A percentile compares a stretch with the other conserved stretches of the same genome.
phyloP scores from a whole-genome alignment of 140 eudicot genomes.

The Bidens hawaiensis region DNA sequence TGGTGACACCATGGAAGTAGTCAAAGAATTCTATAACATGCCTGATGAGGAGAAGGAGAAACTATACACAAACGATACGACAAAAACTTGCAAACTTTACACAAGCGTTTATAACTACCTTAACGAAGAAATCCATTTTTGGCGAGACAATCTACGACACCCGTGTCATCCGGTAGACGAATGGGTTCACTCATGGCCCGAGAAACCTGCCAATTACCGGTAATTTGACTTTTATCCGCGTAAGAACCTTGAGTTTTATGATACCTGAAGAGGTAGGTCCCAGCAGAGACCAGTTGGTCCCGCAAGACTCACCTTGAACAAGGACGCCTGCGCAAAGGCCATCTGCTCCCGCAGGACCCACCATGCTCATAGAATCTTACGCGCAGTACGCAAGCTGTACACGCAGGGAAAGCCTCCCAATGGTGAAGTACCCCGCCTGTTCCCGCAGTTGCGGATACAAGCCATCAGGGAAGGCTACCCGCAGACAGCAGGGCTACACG shows the following conservation, averaged over 20 bases:
- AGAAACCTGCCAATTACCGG: conserved; percentile 33
- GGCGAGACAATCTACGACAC: conserved; percentile 41
- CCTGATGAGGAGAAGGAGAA: conserved; percentile 30
- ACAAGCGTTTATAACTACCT: conserved; percentile 17
- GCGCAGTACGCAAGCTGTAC: too few relatives aligned
- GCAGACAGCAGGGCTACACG: too few relatives aligned
- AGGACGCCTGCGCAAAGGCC: too few relatives aligned
- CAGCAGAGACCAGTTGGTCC: too few relatives aligned
- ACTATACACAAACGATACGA: not conserved
- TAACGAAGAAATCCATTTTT: conserved; percentile 19
- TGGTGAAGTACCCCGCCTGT: too few relatives aligned
- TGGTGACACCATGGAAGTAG: conserved; percentile 26
- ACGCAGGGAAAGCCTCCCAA: too few relatives aligned
- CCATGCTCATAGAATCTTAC: too few relatives aligned
- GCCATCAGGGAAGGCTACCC: too few relatives aligned
- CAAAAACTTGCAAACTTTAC: conserved; percentile 11
- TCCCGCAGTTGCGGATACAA: too few relatives aligned
- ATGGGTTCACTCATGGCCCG: conserved; percentile 36
- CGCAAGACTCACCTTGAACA: too few relatives aligned
- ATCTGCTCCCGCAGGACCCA: too few relatives aligned
- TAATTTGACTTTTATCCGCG: not conserved
- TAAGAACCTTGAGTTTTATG: not conserved
- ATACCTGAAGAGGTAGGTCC: not conserved
- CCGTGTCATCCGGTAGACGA: conserved; percentile 38
- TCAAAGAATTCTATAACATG: conserved; percentile 24